phyloP scores from a whole-genome alignment of 2,329 filamentous ascomycete genomes.

The Pyrenophora teres region DNA sequence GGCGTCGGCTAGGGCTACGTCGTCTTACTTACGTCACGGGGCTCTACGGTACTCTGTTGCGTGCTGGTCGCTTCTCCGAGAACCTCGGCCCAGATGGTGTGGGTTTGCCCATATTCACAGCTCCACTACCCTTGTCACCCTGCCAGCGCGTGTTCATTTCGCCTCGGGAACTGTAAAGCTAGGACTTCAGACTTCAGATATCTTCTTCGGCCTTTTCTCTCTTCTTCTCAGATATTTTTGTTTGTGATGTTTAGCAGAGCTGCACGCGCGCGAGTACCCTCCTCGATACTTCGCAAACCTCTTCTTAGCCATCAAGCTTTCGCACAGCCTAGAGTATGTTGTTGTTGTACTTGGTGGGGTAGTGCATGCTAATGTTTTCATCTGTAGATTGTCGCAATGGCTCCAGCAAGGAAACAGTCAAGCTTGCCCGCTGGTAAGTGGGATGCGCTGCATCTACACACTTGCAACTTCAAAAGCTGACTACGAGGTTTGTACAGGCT shows the following conservation, averaged over 20 bases:
- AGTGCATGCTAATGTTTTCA: conserved; percentile 12
- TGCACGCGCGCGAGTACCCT: conserved; percentile 46
- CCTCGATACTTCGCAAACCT: conserved; percentile 44
- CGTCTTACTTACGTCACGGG: conserved; percentile 14
- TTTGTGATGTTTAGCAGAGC: conserved; percentile 49
- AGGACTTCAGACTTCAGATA: conserved; percentile 19
- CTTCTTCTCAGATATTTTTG: conserved; percentile 12
- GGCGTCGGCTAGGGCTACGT: conserved; percentile 1
- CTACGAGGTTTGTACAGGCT: conserved; percentile 57
- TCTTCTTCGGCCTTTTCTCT: conserved; percentile 16
- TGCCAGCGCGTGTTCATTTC: conserved; percentile 27
- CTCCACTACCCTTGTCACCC: conserved; percentile 19
- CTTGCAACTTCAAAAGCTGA: conserved; percentile 9
- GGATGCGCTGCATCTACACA: conserved; percentile 18
- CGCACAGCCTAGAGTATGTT: conserved; percentile 37
- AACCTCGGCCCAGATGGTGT: conserved; percentile 22
- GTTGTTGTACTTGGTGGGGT: not conserved
- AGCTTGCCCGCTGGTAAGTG: conserved; percentile 53
- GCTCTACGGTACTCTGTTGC: not conserved
- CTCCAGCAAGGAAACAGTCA: conserved; percentile 49
- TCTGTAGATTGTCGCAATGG: conserved; percentile 43
- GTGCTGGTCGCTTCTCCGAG: too few relatives aligned
- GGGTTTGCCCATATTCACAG: conserved; percentile 18
- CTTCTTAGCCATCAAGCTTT: conserved; percentile 29
- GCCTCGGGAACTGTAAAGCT: conserved; percentile 28